Evolutionary conservation across 2,329 filamentous ascomycete species (phyloP), one percentile per base, ranked within the genome.

Genomic region (Neopestalotiopsis sp.): DNA sequence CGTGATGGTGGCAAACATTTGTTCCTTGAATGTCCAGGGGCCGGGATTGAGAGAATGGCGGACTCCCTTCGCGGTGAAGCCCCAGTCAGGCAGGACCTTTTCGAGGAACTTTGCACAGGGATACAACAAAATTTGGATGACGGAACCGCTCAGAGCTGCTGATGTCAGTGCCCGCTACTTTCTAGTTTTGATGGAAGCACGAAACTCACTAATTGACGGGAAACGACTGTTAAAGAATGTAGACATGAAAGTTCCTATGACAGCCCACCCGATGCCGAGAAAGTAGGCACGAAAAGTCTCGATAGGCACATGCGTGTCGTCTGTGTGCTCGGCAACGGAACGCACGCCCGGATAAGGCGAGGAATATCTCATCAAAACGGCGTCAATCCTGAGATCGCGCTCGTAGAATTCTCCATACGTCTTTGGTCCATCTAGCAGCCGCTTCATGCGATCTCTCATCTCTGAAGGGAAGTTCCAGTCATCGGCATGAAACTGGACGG

Each of bases 31-130:
- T 0, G 77, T 80, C 81, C 81, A 84, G 0, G 80, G 81, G 0
- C 82, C 82, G 0, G 81, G 81, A 64, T 84, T 83, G 56, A 83
- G 75, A 1, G 80, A 80, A 42, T 78, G 77, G 20, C 78, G 76
- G 1, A 78, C 79, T 20, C 81, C 81, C 6, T 78, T 78, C 4
- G 86, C 66, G 0, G 78, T 82, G 67, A 87, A 69, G 4, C 82
- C 81, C 78, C 81, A 84, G 65, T 83, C 81, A 0, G 85, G 85
- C 0, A 88, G 72, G 14, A 78, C 70, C 56, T 72, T 80, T 13
- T 83, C 84, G 42, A 85, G 77, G 7, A 81, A 75, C 57, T 82
- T 82, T 4, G 81, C 85, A 24, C 84, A 79, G 0, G 85, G 86
- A 20, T 79, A 85, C 0, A 85, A 78, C 3, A 85, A 75, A 57